Conservation (phyloP, 2,329 filamentous ascomycete genomes). For the Ascochyta fabae region DNA sequence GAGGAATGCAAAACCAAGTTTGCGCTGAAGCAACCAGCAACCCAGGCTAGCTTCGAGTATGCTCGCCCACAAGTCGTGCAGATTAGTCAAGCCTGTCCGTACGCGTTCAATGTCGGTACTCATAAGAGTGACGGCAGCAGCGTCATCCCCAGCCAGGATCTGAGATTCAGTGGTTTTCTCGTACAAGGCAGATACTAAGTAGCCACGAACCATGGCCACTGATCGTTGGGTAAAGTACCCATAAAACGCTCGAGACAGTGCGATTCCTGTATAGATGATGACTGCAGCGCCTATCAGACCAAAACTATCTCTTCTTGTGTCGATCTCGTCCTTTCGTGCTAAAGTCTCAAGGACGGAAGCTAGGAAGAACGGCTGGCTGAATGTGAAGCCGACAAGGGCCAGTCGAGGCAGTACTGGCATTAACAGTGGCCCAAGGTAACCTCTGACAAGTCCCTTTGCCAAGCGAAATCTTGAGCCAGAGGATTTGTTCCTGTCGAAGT, state of each 20-base stretch:
- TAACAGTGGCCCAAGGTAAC: conserved; percentile 23
- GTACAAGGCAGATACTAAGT: neutral
- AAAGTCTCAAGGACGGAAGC: conserved; percentile 21
- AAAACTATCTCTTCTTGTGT: neutral
- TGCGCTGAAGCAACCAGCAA: conserved; percentile 23
- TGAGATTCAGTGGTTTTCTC: neutral
- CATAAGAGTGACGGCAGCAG: conserved; percentile 31
- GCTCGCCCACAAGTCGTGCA: conserved; percentile 35
- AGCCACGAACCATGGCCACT: conserved; percentile 3
- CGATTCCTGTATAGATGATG: conserved; percentile 2
- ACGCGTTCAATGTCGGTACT: conserved; percentile 34
- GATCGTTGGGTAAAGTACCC: conserved; percentile 1
- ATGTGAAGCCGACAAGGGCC: conserved; percentile 31
- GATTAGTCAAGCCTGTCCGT: conserved; percentile 7
- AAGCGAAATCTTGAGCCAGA: conserved; percentile 25
- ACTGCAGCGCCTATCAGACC: conserved; percentile 10
- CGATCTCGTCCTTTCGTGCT: conserved; percentile 17
- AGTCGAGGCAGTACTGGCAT: conserved; percentile 31
- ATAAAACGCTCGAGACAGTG: conserved; percentile 4
- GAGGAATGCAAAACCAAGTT: conserved; percentile 32
- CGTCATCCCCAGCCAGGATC: conserved; percentile 6
- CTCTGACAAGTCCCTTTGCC: conserved; percentile 27
- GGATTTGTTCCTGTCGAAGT: conserved; percentile 18
- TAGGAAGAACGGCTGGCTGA: conserved; percentile 36
- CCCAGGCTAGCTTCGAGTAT: conserved; percentile 18